phyloP scores from a whole-genome alignment of 83 land plant genomes.

The Isoetes engelmannii region DNA sequence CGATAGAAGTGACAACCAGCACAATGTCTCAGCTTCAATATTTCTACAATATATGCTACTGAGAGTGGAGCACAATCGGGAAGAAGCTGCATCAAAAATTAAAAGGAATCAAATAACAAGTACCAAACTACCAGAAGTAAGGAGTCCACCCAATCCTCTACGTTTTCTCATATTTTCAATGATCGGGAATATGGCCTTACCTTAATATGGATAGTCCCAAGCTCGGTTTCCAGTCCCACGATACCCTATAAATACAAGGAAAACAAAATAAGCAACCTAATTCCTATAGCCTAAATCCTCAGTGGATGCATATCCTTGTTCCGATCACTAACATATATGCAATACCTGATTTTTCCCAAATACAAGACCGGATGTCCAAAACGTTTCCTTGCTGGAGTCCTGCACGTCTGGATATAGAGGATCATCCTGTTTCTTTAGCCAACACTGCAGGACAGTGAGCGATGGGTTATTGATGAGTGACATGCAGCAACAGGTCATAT shows the following conservation, averaged over 20 bases:
- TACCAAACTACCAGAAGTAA: too few species aligned
- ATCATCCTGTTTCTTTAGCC: slow-evolving; percentile 94
- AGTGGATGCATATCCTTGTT: not conserved
- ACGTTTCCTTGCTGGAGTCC: slow-evolving; percentile 30
- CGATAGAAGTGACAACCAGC: slow-evolving; percentile 78
- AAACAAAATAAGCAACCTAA: slow-evolving; percentile 2
- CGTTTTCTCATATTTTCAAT: too few species aligned
- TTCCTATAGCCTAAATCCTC: not conserved
- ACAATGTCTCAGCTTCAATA: slow-evolving; percentile 57
- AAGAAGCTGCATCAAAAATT: slow-evolving; percentile 76
- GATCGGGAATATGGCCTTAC: slow-evolving; percentile 40
- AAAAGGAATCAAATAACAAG: too few species aligned
- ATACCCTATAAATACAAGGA: slow-evolving; percentile 46
- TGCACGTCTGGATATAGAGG: slow-evolving; percentile 49
- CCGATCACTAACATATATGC: not conserved
- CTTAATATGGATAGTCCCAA: slow-evolving; percentile 66
- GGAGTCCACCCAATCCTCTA: too few species aligned
- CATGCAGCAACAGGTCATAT: too few species aligned
- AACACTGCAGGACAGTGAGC: slow-evolving; percentile 72
- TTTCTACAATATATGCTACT: slow-evolving; percentile 62
- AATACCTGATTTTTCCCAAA: slow-evolving; percentile 63
- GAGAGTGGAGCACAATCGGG: slow-evolving; percentile 90
- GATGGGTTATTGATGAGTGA: too few species aligned
- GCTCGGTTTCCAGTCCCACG: slow-evolving; percentile 55
- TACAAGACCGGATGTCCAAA: slow-evolving; percentile 88